phyloP scores from a whole-genome alignment of 352 stramenopile genomes.

The Hyaloperonospora arabidopsidis region DNA sequence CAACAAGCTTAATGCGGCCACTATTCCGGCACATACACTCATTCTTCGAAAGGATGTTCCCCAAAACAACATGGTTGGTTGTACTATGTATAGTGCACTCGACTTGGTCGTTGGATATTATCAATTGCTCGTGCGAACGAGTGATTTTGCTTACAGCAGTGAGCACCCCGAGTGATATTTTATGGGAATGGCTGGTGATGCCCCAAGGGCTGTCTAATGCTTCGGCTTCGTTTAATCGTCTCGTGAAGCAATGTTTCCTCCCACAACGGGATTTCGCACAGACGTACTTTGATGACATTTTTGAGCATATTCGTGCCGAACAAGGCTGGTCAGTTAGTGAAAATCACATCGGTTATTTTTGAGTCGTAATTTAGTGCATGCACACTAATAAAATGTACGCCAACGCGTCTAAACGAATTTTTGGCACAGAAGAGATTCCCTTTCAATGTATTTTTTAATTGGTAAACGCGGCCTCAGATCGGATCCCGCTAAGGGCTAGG shows the following conservation, averaged over 20 bases:
- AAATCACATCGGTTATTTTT: neutral
- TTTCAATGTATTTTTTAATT: neutral
- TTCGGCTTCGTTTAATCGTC: neutral
- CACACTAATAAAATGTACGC: too few relatives aligned
- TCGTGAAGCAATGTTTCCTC: neutral
- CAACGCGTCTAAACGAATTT: too few relatives aligned
- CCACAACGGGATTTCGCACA: neutral
- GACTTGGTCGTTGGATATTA: too few relatives aligned
- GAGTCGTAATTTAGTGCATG: neutral
- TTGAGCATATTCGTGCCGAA: neutral
- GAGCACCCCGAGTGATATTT: too few relatives aligned
- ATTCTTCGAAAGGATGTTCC: too few relatives aligned
- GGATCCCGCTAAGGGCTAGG: slow-evolving; percentile 16
- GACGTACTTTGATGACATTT: neutral
- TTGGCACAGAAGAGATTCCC: neutral
- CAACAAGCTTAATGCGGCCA: too few relatives aligned
- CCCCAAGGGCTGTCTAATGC: neutral
- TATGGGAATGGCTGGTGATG: too few relatives aligned
- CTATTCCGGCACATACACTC: too few relatives aligned
- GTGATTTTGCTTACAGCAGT: too few relatives aligned
- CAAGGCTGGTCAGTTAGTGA: neutral
- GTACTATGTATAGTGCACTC: too few relatives aligned
- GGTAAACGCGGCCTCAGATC: neutral
- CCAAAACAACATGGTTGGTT: too few relatives aligned
- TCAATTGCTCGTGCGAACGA: too few relatives aligned